Conservation (phyloP, 495 filamentous ascomycete species). For the Durotheca rogersii region DNA sequence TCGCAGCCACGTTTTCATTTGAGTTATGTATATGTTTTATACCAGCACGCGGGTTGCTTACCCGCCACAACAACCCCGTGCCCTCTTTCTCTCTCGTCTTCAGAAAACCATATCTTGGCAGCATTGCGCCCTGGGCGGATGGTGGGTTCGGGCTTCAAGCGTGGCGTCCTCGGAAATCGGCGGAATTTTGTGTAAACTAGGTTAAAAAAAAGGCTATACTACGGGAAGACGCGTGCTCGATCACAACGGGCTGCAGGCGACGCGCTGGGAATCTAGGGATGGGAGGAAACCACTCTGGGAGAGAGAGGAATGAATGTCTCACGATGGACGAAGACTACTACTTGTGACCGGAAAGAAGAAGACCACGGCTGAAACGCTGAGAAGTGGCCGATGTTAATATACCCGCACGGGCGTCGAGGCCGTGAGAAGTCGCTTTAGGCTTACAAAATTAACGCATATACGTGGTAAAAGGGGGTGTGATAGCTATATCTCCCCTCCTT, state of each 20-base stretch:
- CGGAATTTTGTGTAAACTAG: slow-evolving; percentile 16
- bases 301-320: neutral
- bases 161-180: slow-evolving; percentile 28
- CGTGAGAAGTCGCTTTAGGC: too few relatives aligned
- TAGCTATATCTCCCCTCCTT: too few relatives aligned
- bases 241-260: slow-evolving; percentile 3
- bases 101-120: slow-evolving; percentile 4
- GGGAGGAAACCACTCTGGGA: neutral
- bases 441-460: too few relatives aligned
- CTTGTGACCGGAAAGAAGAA: too few relatives aligned
- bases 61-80: slow-evolving; percentile 5
- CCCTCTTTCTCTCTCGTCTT: slow-evolving; percentile 14
- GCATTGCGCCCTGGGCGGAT: slow-evolving; percentile 2
- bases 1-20: slow-evolving; percentile 34
- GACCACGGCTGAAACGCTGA: too few relatives aligned
- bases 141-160: slow-evolving; percentile 18
- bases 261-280: slow-evolving; percentile 1
- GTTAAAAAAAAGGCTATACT: slow-evolving; percentile 16
- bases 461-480: too few relatives aligned
- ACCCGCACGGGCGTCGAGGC: too few relatives aligned
- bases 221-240: slow-evolving; percentile 7
- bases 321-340: too few relatives aligned
- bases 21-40: slow-evolving; percentile 7
- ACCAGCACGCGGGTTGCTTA: slow-evolving; percentile 1
- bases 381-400: too few relatives aligned